Base-by-base conservation (phyloP, 176 grass and related monocot genomes). In the Oryza glaberrima region DNA sequence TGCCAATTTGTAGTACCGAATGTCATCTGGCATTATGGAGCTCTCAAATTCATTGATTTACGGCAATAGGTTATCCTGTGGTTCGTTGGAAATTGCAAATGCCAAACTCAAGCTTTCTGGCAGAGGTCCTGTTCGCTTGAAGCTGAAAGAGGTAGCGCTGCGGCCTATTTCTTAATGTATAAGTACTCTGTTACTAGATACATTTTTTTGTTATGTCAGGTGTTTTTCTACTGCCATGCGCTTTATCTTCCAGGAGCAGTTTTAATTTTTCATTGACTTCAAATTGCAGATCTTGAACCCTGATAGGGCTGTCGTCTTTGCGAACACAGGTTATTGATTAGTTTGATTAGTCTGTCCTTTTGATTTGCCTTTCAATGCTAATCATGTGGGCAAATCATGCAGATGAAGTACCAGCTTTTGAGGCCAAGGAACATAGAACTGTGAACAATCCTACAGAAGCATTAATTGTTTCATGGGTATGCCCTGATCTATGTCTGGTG, bases 11-110 rank as follows among this genome's bases (percentile, higher is more conserved):
- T 70, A 98, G 96, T 98, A 98, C 69, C 89, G 96, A 51, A 98
- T 98, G 96, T 95, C 91, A 88, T 85, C 87, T 81, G 91, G 93
- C 89, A 98, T 98, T 82, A 98, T 98, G 96, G 93, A 94, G 77
- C 88, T 98, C 8, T 92, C 93, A 32, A 98, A 98, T 83, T 76
- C 88, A 52, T 82, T 98, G 79, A 98, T 98, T 85, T 98, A 98
- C 73, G 89, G 83, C 45, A 86, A 90, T 80, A 95, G 91, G 86
- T 84, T 98, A 83, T 91, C 83, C 60, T 95, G 93, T 83, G 93
- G 96, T 79, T 98, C 96, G 6, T 72, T 85, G 81, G 89, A 94
- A 89, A 88, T 98, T 58, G 93, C 91, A 87, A 79, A 87, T 83
- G 85, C 93, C 9, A 95, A 92, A 47, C 93, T 98, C 73, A 84